Evolutionary conservation across 2,329 filamentous ascomycete genomes (phyloP).

Genomic region (Fusarium veterinarium): DNA sequence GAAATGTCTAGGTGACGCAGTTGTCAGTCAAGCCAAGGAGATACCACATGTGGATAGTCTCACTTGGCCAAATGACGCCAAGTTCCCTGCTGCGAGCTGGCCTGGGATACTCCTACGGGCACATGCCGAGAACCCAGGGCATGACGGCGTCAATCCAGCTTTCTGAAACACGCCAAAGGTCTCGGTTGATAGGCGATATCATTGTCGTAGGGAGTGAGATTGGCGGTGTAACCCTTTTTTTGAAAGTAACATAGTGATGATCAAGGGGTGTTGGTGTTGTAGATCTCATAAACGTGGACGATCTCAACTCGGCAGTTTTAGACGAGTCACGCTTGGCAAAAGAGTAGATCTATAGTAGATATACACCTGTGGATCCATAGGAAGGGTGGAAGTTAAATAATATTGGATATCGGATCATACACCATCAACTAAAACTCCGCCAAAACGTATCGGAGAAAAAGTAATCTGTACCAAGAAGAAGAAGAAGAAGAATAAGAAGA

Average conservation of each 20-base stretch:
- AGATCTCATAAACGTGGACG: constrained; percentile 23
- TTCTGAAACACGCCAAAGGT: constrained; percentile 36
- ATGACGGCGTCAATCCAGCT: constrained; percentile 45
- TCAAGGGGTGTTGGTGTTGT: constrained; percentile 19
- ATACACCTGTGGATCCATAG: background rate
- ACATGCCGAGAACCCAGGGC: constrained; percentile 45
- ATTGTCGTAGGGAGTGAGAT: constrained; percentile 2
- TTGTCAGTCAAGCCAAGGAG: constrained; percentile 43
- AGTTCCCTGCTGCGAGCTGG: constrained; percentile 47
- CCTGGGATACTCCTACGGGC: constrained; percentile 48
- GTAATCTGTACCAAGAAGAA: constrained; percentile 16
- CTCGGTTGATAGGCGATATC: background rate
- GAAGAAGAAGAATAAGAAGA: background rate
- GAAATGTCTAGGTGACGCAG: constrained; percentile 43
- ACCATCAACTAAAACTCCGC: constrained; percentile 6
- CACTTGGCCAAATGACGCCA: constrained; percentile 43
- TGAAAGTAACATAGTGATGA: background rate
- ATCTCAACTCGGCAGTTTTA: constrained; percentile 27
- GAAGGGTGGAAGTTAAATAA: background rate
- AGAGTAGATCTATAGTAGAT: background rate
- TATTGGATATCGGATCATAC: constrained; percentile 20
- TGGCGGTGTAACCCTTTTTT: constrained; percentile 11
- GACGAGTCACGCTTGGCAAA: constrained; percentile 15
- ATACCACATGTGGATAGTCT: constrained; percentile 38
- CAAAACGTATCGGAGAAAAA: background rate